Conservation (phyloP, 2,329 filamentous ascomycete genomes). For the Ophiosphaerella korrae region DNA sequence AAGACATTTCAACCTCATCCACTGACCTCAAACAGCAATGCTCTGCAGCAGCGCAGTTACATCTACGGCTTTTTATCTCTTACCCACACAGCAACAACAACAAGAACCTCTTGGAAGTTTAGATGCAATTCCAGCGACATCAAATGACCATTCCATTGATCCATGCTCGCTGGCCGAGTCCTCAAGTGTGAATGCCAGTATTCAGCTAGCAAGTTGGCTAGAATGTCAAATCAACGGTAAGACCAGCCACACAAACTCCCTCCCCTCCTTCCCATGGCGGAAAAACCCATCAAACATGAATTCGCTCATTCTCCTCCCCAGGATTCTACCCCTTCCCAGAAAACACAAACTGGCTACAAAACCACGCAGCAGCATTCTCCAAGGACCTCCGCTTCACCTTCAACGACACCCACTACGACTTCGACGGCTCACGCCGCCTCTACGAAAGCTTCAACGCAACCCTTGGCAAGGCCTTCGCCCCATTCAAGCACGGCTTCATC, state of each 20-base stretch:
- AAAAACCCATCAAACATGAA: too few relatives aligned
- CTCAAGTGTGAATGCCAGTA: conserved; percentile 28
- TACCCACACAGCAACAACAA: neutral
- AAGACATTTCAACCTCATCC: neutral
- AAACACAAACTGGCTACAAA: conserved; percentile 35
- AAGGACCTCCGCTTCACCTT: conserved; percentile 36
- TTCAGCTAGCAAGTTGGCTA: conserved; percentile 37
- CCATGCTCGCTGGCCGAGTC: conserved; percentile 32
- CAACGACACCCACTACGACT: conserved; percentile 41
- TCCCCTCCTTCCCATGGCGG: too few relatives aligned
- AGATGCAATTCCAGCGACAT: neutral
- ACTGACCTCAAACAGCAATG: neutral
- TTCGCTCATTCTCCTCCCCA: neutral
- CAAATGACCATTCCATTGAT: conserved; percentile 8
- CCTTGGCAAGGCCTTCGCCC: conserved; percentile 30
- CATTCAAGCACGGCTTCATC: conserved; percentile 38
- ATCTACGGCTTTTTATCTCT: neutral
- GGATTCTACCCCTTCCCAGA: conserved; percentile 41
- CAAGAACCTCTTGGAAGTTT: neutral
- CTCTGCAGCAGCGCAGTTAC: neutral
- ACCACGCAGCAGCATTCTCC: conserved; percentile 31
- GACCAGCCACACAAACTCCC: neutral
- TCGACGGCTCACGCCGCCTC: conserved; percentile 29
- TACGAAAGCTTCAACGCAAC: conserved; percentile 37
- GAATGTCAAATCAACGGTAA: conserved; percentile 40